Evolutionary conservation across 2,329 filamentous ascomycete genomes (phyloP).

Genomic region (Chaetomiaceae sp.): DNA sequence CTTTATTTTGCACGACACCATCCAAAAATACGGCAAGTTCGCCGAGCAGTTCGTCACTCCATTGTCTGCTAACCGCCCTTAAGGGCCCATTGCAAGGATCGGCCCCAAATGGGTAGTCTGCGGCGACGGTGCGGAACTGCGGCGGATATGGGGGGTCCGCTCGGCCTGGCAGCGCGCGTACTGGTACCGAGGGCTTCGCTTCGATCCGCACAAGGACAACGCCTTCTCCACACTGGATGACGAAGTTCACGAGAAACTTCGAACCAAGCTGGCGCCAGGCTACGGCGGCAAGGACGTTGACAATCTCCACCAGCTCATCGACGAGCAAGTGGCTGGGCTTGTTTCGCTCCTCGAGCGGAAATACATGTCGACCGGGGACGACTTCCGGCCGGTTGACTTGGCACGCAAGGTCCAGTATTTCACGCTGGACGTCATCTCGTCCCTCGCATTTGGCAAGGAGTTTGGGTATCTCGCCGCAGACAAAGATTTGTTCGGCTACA

Average conservation of each 20-base stretch:
- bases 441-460: slow-evolving; percentile 45
- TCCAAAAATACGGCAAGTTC: slow-evolving; percentile 24
- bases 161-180: slow-evolving; percentile 27
- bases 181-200: slow-evolving; percentile 47
- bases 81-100: slow-evolving; percentile 30
- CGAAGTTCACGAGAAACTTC: slow-evolving; percentile 36
- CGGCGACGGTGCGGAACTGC: slow-evolving; percentile 30
- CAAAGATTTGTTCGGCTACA: slow-evolving; percentile 43
- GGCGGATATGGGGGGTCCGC: slow-evolving; percentile 30
- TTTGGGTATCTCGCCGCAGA: slow-evolving; percentile 46
- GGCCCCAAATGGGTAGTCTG: slow-evolving; percentile 31
- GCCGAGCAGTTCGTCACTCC: background rate
- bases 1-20: slow-evolving; percentile 25
- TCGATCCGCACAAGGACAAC: slow-evolving; percentile 49
- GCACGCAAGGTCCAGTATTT: slow-evolving; percentile 48
- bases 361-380: slow-evolving; percentile 33
- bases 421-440: slow-evolving; percentile 52
- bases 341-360: slow-evolving; percentile 41
- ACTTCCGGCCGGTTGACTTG: slow-evolving; percentile 43
- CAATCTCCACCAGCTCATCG: slow-evolving; percentile 35
- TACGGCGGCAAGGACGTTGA: slow-evolving; percentile 32
- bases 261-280: slow-evolving; percentile 34
- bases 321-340: slow-evolving; percentile 42
- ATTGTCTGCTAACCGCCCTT: background rate
- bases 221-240: slow-evolving; percentile 48